These are phyloP conservation scores for Yamadazyma sp. DNA, from an alignment of 1,139 yeast genomes.

Conservation along the genomic window DNA sequence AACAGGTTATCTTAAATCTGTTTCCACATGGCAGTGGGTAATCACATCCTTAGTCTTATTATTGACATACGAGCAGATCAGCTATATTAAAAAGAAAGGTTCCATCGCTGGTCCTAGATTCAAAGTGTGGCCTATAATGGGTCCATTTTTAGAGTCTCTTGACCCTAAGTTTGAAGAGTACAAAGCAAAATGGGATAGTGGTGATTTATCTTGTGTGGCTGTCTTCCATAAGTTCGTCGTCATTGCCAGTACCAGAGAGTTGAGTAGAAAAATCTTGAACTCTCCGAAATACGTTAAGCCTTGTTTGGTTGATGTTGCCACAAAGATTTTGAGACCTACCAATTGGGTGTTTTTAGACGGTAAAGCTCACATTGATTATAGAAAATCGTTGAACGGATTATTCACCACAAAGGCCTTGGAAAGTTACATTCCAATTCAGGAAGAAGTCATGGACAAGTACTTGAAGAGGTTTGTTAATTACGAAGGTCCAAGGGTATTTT, in stretches of 20 bases:
- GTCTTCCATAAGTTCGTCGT: slow-evolving; percentile 97
- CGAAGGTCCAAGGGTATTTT: slow-evolving; percentile 69
- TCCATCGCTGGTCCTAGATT: slow-evolving; percentile 83
- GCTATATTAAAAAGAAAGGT: slow-evolving; percentile 79
- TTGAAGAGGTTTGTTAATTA: slow-evolving; percentile 61
- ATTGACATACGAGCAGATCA: slow-evolving; percentile 76
- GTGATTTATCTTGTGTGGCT: slow-evolving; percentile 92
- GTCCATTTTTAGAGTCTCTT: slow-evolving; percentile 93
- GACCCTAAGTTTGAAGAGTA: slow-evolving; percentile 96
- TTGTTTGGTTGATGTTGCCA: slow-evolving; percentile 96
- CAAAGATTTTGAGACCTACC: slow-evolving; percentile 86
- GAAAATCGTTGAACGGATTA: slow-evolving; percentile 85
- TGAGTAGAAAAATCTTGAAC: slow-evolving; percentile 84
- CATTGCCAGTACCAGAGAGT: slow-evolving; percentile 86
- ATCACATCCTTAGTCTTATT: slow-evolving; percentile 50
- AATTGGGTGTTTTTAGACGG: slow-evolving; percentile 99
- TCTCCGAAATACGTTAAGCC: slow-evolving; percentile 91
- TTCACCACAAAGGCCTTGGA: slow-evolving; percentile 84
- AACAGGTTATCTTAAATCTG: background rate
- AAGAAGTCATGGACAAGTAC: slow-evolving; percentile 78
- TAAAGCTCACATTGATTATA: slow-evolving; percentile 88
- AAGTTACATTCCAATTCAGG: slow-evolving; percentile 80
- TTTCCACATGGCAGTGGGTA: slow-evolving; percentile 40
- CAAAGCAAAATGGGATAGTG: slow-evolving; percentile 89
- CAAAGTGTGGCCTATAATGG: slow-evolving; percentile 92